Percentiles rank a stretch among this genome's conserved stretches.
Evolutionary conservation across 208 protist species (phyloP).

Genomic region (Endotrypanum monterogeii): DNA sequence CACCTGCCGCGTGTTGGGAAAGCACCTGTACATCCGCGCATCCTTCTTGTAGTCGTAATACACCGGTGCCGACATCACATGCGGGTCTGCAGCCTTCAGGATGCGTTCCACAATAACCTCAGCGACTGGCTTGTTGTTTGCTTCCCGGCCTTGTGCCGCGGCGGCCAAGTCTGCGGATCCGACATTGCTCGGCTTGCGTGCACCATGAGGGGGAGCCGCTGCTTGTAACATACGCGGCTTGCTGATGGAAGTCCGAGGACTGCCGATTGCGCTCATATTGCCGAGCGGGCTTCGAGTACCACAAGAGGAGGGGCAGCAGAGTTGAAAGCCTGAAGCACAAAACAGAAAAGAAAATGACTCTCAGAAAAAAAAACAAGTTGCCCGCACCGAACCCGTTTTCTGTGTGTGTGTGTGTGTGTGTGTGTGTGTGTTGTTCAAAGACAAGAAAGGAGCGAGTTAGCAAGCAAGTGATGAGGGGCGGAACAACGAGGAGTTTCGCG

Average conservation of each 20-base stretch:
- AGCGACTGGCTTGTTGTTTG: conserved; percentile 33
- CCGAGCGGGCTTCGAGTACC: background rate
- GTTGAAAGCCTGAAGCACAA: background rate
- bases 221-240: conserved; percentile 13
- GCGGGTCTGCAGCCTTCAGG: conserved; percentile 93
- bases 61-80: conserved; percentile 90
- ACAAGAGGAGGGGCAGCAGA: background rate
- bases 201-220: conserved; percentile 1
- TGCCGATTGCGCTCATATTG: conserved; percentile 16
- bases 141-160: conserved; percentile 14
- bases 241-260: conserved; percentile 16
- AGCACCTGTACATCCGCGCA: conserved; percentile 87
- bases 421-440: background rate
- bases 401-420: background rate
- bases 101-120: conserved; percentile 91
- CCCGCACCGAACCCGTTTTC: background rate
- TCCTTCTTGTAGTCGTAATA: conserved; percentile 95
- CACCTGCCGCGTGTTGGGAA: conserved; percentile 87
- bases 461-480: too few species aligned
- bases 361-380: background rate
- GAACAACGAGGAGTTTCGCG: too few species aligned
- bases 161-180: conserved; percentile 11
- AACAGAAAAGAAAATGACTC: conserved; percentile 6
- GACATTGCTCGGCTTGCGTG: conserved; percentile 33
- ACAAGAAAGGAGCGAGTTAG: too few species aligned